Evolutionary conservation across 306 rosid species (phyloP).

Genomic region (Potentilla sterilis): DNA sequence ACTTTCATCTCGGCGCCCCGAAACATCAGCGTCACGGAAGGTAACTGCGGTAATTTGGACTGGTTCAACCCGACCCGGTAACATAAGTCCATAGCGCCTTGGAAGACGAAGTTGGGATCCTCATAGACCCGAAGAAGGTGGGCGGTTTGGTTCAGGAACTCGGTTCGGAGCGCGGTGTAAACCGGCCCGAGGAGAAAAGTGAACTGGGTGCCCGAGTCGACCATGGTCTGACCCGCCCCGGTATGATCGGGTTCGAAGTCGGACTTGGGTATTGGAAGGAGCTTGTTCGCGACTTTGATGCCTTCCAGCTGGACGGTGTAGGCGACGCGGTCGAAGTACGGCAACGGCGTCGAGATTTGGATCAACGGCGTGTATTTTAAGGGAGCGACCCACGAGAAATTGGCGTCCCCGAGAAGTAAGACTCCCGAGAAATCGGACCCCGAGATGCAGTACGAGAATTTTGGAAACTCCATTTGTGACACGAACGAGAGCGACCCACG

Average conservation of each 20-base stretch:
- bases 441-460: slow-evolving; percentile 88
- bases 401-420: slow-evolving; percentile 58
- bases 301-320: slow-evolving; percentile 62
- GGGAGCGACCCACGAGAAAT: slow-evolving; percentile 52
- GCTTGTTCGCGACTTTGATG: slow-evolving; percentile 47
- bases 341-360: slow-evolving; percentile 59
- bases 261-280: slow-evolving; percentile 38
- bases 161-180: slow-evolving; percentile 45
- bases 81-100: slow-evolving; percentile 76
- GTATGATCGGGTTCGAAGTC: slow-evolving; percentile 67
- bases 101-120: slow-evolving; percentile 62
- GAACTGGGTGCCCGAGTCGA: slow-evolving; percentile 87
- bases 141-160: slow-evolving; percentile 51
- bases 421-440: slow-evolving; percentile 65
- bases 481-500: slow-evolving; percentile 74
- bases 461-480: slow-evolving; percentile 59
- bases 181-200: slow-evolving; percentile 75
- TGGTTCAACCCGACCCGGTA: slow-evolving; percentile 45
- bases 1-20: slow-evolving; percentile 67
- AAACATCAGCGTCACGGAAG: slow-evolving; percentile 60
- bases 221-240: slow-evolving; percentile 89
- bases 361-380: slow-evolving; percentile 67
- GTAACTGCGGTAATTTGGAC: slow-evolving; percentile 37
- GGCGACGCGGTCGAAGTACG: slow-evolving; percentile 73
- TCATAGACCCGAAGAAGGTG: slow-evolving; percentile 38